These are phyloP conservation scores for Hygrophoropsis aurantiaca DNA, from an alignment of 768 basidiomycete genomes.

Conservation along the genomic window DNA sequence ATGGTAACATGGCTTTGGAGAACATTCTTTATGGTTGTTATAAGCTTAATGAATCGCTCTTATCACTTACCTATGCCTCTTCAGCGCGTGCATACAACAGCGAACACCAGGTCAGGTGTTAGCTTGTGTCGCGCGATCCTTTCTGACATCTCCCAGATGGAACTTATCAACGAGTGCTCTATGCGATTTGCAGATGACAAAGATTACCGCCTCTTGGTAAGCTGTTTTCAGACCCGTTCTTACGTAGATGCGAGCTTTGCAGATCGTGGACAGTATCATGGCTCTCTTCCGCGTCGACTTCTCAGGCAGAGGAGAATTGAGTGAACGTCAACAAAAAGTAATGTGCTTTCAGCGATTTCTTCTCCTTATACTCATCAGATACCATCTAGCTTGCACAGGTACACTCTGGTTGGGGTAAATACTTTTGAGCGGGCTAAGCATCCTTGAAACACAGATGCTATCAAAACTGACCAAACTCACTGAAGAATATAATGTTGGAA, in stretches of 20 bases:
- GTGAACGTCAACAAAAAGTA: constrained; percentile 91
- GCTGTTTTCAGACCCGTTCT: neutral
- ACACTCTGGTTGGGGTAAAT: neutral
- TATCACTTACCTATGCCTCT: constrained; percentile 13
- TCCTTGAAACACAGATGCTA: constrained; percentile 61
- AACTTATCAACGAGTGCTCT: constrained; percentile 87
- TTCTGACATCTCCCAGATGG: constrained; percentile 57
- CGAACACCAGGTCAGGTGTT: constrained; percentile 73
- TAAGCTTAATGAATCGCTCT: neutral
- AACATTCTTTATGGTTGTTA: constrained; percentile 85
- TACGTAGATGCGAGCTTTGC: constrained; percentile 12
- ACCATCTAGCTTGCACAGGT: constrained; percentile 77
- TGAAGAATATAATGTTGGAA: constrained; percentile 82
- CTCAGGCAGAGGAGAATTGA: constrained; percentile 90
- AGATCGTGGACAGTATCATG: constrained; percentile 98
- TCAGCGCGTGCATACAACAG: constrained; percentile 88
- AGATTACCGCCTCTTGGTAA: constrained; percentile 71
- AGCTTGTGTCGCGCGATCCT: constrained; percentile 1
- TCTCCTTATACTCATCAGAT: constrained; percentile 9
- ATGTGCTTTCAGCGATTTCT: neutral
- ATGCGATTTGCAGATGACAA: constrained; percentile 88
- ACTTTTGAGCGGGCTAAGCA: no score
- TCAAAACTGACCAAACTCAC: constrained; percentile 88
- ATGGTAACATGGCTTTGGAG: constrained; percentile 81
- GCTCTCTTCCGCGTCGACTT: constrained; percentile 94